Conservation (phyloP, 345 rosid genomes). For the Pugionium dolabratum region DNA sequence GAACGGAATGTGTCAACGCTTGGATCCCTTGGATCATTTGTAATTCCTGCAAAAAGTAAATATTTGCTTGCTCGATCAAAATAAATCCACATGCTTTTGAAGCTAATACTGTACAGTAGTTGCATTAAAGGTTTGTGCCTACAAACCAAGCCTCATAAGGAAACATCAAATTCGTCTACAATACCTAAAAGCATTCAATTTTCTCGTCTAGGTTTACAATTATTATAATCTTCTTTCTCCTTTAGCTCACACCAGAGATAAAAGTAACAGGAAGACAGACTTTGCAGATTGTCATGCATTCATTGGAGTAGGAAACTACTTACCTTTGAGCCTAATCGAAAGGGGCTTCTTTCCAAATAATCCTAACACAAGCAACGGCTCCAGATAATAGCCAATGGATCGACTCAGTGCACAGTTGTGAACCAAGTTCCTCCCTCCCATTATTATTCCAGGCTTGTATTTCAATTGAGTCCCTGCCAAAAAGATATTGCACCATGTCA, state of each 20-base stretch:
- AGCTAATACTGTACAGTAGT: not conserved
- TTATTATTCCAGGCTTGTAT: slow-evolving; percentile 80
- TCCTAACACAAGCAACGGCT: slow-evolving; percentile 77
- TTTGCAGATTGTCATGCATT: not conserved
- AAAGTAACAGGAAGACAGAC: not conserved
- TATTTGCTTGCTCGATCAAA: slow-evolving; percentile 9
- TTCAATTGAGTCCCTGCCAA: slow-evolving; percentile 61
- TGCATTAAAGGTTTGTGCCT: not conserved
- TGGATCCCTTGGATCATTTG: slow-evolving; percentile 80
- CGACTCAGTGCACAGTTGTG: slow-evolving; percentile 75
- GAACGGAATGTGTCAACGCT: slow-evolving; percentile 77
- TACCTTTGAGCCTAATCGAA: slow-evolving; percentile 72
- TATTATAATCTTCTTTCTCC: not conserved
- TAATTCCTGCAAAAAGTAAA: slow-evolving; percentile 59
- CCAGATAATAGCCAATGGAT: slow-evolving; percentile 81
- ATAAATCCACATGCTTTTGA: not conserved
- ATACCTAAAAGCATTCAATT: not conserved
- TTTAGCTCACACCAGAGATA: not conserved
- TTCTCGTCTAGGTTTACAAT: not conserved
- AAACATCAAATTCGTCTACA: not conserved
- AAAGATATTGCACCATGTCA: slow-evolving; percentile 1
- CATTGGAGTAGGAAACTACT: not conserved
- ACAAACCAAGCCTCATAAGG: not conserved
- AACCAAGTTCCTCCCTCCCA: slow-evolving; percentile 75
- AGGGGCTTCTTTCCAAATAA: slow-evolving; percentile 73